A percentile compares a stretch with the other conserved stretches of the same genome.
These are phyloP conservation scores for Penicillium sp. DNA, from an alignment of 2,329 filamentous ascomycete species.

Conservation along the genomic window DNA sequence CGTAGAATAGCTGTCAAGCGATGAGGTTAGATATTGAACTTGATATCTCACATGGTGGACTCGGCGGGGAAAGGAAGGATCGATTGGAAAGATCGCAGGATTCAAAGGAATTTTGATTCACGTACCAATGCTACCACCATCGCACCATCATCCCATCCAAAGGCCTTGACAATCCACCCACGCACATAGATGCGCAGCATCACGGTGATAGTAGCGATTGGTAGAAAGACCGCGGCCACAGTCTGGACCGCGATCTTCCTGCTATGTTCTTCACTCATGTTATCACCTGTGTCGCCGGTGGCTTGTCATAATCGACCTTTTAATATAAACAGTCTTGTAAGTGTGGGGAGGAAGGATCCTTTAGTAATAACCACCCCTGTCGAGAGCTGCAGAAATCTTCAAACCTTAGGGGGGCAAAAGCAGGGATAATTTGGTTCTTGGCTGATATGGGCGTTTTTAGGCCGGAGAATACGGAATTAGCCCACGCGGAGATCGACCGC, in stretches of 20 bases:
- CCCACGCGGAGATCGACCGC: constrained; percentile 1
- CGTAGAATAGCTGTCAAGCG: constrained; percentile 22
- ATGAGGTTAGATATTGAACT: not conserved
- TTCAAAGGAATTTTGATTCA: not conserved
- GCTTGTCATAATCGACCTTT: not conserved
- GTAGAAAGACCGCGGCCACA: constrained; percentile 31
- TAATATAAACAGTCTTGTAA: not conserved
- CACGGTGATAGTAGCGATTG: constrained; percentile 29
- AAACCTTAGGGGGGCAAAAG: not conserved
- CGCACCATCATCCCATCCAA: constrained; percentile 35
- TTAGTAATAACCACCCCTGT: not conserved
- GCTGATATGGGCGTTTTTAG: not conserved
- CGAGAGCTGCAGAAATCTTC: not conserved
- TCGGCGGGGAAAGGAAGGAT: not conserved
- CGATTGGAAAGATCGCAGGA: not conserved
- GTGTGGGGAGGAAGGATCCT: constrained; percentile 8
- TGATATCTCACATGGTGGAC: not conserved
- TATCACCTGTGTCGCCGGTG: constrained; percentile 9
- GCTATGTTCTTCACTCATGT: constrained; percentile 22
- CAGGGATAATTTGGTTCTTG: not conserved
- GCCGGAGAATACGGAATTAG: not conserved
- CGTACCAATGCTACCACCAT: constrained; percentile 34
- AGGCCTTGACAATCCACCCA: constrained; percentile 30
- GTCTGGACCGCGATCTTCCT: constrained; percentile 25
- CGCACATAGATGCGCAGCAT: constrained; percentile 36